phyloP scores from a whole-genome alignment of 345 rosid species.

The Linum trigynum region DNA sequence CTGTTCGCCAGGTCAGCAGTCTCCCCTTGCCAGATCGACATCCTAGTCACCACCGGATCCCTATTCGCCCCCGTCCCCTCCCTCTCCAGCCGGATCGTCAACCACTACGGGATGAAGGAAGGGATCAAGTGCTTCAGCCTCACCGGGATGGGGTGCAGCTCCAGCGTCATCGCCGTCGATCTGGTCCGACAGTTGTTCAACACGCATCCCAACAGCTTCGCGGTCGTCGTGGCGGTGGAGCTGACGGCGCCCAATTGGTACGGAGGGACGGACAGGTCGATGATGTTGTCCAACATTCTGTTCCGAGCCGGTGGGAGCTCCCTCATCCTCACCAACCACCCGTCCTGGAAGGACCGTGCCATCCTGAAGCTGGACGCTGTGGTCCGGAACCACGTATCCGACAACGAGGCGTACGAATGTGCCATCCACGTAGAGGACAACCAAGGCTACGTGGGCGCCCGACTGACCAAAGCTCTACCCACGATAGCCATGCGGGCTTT shows the following conservation, averaged over 20 bases:
- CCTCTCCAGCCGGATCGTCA: background rate
- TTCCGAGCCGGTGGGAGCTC: background rate
- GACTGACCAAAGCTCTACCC: background rate
- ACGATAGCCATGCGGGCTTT: background rate
- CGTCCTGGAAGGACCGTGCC: background rate
- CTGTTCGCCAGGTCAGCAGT: background rate
- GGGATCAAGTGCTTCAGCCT: background rate
- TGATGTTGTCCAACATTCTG: background rate
- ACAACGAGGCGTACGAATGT: background rate
- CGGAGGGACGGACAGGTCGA: background rate
- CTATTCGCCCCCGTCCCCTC: background rate
- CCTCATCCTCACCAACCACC: background rate
- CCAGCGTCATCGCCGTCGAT: background rate
- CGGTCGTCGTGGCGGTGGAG: background rate
- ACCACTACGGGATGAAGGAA: background rate
- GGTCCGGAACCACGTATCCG: background rate
- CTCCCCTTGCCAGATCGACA: background rate
- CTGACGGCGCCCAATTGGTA: background rate
- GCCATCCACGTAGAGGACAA: background rate
- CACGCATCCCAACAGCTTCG: background rate
- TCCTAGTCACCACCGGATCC: background rate
- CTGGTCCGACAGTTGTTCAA: background rate
- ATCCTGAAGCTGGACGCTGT: background rate
- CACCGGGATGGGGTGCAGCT: background rate
- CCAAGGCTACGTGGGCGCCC: background rate